Evolutionary conservation across 2,329 filamentous ascomycete species (phyloP), one percentile per base, ranked within the genome.

Genomic region (Myriosclerotinia scirpicola): DNA sequence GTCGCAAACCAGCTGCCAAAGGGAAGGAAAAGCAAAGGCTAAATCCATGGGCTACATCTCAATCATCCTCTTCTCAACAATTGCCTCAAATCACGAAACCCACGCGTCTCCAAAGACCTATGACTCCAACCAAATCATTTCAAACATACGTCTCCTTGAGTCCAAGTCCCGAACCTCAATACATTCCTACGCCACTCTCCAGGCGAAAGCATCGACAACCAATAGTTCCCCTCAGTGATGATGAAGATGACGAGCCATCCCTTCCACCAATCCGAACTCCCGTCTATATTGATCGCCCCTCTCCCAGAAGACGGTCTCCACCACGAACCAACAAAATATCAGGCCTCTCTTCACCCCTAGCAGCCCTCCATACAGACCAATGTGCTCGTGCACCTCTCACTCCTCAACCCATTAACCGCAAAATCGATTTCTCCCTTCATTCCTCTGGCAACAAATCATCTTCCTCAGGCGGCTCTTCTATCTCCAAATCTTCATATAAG

Each of bases 21-120:
- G 46, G 44, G 34, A 65, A 54, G 36, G 52, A n/a, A 65, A 65
- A 46, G 14, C 11, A 46, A 36, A 65, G 38, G 40, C 26, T 54
- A 15, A 67, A 65, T 48, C 61, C 65, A 38, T 67, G 65, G 65
- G 61, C 60, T 26, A 30, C 26, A 12, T 55, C 54, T 40, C 60
- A 67, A 40, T 36, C 52, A 20, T 40, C 50, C 17, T 56, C 46
- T n/a, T 64, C 65, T 56, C 53, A 67, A 46, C n/a, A 38, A 8
- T 12, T 38, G 6, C 60, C 54, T 36, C 38, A 26, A 48, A 38
- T 67, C 7, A 54, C 65, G 8, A 67, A 67, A 34, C 30, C 54
- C 9, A 48, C 64, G 12, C 30, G 20, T 44, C 42, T 60, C 40
- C 48, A 34, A 50, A 50, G 22, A 14, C 30, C 59, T n/a, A 17